Evolutionary conservation across 1,139 yeast species (phyloP), one percentile per base, ranked within the genome.

Genomic region (Geotrichum reessii): DNA sequence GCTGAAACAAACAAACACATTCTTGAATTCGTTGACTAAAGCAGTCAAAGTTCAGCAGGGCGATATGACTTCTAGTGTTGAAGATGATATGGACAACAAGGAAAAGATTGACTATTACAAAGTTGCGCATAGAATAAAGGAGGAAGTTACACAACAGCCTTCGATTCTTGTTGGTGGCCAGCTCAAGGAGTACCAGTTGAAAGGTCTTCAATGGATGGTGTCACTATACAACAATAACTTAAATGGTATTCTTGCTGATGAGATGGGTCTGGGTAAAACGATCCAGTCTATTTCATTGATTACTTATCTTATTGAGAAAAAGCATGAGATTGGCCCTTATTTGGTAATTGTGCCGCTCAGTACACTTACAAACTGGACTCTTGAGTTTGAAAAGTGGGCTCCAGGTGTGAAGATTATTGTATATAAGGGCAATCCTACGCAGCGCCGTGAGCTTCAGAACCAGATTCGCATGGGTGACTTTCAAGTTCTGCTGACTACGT

Each of bases 341-440:
- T 80, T 93, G 70, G 96, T 93, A 37, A 89, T 93, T 74, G 99
- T 93, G 48, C 99, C 99, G 2, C 79, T 93, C 63, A 87, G 96
- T 1, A 93, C 99, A 0, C 82, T 95, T 60, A 92, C 99, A 1
- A 93, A 93, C 74, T 93, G 99, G 99, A 90, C 89, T 37, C 72
- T 92, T 61, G 99, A 93, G 75, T 93, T 93, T 72, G 99, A 93
- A 65, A 90, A 92, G 73, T 93, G 99, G 99, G 98, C 98, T 0
- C 80, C 80, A 0, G 59, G 69, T 5, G 71, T 74, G 48, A 70
- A 70, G 57, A 73, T 69, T 60, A 70, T 76, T 31, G 79, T 77
- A 3, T 76, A 76, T 68, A 77, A 77, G 65, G 78, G 78, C 24
- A 85, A 96, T 1, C 98, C 96, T 40, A 83, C 81, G 57, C 91